phyloP scores from a whole-genome alignment of 176 grass and related monocot genomes.

The Musa troglodytarum region DNA sequence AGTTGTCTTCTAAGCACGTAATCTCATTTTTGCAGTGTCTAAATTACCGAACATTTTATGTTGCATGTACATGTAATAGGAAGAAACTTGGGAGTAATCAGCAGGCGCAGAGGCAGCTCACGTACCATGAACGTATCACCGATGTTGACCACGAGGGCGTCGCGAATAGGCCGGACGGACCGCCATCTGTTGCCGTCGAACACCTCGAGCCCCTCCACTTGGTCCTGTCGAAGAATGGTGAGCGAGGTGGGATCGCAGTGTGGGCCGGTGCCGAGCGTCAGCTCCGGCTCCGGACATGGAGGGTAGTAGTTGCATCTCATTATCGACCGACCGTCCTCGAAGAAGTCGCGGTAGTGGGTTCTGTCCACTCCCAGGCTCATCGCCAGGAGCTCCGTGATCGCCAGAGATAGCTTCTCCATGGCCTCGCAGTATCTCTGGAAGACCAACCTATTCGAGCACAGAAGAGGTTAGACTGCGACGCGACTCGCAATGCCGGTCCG shows the following conservation, averaged over 20 bases:
- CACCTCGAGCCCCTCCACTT: conserved; percentile 75
- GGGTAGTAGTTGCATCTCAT: conserved; percentile 98
- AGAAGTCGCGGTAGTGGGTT: conserved; percentile 66
- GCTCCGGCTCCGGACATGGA: conserved; percentile 78
- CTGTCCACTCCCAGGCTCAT: conserved; percentile 62
- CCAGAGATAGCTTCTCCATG: conserved; percentile 64
- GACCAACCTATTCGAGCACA: conserved; percentile 24
- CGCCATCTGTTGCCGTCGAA: conserved; percentile 63
- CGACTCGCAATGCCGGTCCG: not conserved
- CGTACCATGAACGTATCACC: conserved; percentile 98
- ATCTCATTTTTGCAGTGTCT: too few species aligned
- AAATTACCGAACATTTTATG: too few species aligned
- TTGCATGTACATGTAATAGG: too few species aligned
- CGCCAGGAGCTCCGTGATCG: conserved; percentile 71
- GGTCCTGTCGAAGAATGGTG: conserved; percentile 86
- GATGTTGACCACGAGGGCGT: conserved; percentile 83
- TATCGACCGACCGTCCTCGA: conserved; percentile 74
- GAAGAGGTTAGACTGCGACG: too few species aligned
- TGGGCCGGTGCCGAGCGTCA: conserved; percentile 75
- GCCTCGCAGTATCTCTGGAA: conserved; percentile 74
- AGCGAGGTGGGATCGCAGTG: conserved; percentile 84
- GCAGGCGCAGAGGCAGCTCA: not conserved
- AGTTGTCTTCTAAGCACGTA: too few species aligned
- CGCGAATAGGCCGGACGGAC: conserved; percentile 49
- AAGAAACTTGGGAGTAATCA: not conserved